Evolutionary conservation across 176 grass and related monocot genomes (phyloP).

Genomic region (Luzula sylvatica): DNA sequence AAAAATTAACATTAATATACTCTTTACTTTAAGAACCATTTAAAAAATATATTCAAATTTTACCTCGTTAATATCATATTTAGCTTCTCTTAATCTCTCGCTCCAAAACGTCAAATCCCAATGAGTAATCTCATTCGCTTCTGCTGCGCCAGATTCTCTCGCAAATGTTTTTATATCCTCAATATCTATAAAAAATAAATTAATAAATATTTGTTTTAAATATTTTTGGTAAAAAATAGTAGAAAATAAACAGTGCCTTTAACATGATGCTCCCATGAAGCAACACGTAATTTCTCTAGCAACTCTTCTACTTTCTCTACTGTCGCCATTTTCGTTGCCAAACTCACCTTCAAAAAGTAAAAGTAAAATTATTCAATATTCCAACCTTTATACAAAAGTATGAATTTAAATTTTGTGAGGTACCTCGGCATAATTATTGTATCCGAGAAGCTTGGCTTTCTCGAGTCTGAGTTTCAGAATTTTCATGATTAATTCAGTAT

Average conservation of each 20-base stretch:
- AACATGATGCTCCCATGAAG: constrained; percentile 90
- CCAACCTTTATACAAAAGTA: background rate
- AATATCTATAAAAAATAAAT: constrained; percentile 49
- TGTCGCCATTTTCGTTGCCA: constrained; percentile 89
- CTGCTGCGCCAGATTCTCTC: constrained; percentile 56
- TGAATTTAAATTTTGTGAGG: background rate
- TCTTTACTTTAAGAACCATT: background rate
- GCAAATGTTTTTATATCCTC: constrained; percentile 64
- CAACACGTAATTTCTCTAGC: constrained; percentile 86
- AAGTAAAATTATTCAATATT: constrained; percentile 9
- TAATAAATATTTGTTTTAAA: background rate
- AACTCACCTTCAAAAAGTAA: constrained; percentile 48
- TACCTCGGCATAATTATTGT: constrained; percentile 93
- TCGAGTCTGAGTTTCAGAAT: constrained; percentile 78
- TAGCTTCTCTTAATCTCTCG: constrained; percentile 78
- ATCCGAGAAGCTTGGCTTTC: constrained; percentile 91
- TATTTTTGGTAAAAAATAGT: background rate
- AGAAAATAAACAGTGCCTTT: constrained; percentile 35
- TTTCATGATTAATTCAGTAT: constrained; percentile 63
- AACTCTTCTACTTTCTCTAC: constrained; percentile 78
- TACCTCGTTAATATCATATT: constrained; percentile 96
- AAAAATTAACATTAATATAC: constrained; percentile 1
- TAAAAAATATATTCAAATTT: background rate
- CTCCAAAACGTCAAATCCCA: constrained; percentile 92
- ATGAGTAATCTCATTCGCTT: constrained; percentile 66